Conservation (phyloP, 331 rosid genomes). For the Spiraea crenata region DNA sequence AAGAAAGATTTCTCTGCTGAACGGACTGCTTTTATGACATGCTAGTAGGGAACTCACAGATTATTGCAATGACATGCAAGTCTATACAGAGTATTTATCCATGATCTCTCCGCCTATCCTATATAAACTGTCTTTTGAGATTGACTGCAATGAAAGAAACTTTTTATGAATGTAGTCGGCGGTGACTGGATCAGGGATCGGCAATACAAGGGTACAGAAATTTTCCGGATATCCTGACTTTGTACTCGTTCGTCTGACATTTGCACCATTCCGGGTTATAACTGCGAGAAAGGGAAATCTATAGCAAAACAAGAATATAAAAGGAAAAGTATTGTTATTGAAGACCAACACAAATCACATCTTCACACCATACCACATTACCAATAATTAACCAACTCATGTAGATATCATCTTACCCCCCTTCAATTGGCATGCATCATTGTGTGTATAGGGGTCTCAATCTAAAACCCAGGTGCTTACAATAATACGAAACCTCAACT, state of each 20-base stretch:
- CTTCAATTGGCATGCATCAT: too few species aligned
- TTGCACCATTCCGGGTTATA: too few species aligned
- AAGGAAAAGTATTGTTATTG: slow-evolving; percentile 25
- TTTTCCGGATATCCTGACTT: too few species aligned
- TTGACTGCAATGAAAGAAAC: background rate
- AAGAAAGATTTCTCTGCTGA: slow-evolving; percentile 25
- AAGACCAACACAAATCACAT: slow-evolving; percentile 37
- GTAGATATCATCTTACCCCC: too few species aligned
- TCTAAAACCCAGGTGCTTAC: slow-evolving; percentile 25
- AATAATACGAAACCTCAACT: slow-evolving; percentile 31
- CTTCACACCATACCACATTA: slow-evolving; percentile 39
- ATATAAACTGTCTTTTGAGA: background rate
- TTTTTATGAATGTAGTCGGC: too few species aligned
- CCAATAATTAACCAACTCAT: background rate
- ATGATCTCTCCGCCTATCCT: too few species aligned
- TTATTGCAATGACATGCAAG: slow-evolving; percentile 29
- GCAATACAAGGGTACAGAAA: too few species aligned
- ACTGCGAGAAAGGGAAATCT: background rate
- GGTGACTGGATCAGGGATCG: too few species aligned
- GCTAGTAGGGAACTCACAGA: slow-evolving; percentile 23
- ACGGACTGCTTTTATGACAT: slow-evolving; percentile 26
- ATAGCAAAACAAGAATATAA: background rate
- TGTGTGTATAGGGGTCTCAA: too few species aligned
- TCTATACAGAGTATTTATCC: background rate
- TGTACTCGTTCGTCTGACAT: too few species aligned